Conservation (phyloP, 345 rosid genomes). For the Arabidopsis suecica region DNA sequence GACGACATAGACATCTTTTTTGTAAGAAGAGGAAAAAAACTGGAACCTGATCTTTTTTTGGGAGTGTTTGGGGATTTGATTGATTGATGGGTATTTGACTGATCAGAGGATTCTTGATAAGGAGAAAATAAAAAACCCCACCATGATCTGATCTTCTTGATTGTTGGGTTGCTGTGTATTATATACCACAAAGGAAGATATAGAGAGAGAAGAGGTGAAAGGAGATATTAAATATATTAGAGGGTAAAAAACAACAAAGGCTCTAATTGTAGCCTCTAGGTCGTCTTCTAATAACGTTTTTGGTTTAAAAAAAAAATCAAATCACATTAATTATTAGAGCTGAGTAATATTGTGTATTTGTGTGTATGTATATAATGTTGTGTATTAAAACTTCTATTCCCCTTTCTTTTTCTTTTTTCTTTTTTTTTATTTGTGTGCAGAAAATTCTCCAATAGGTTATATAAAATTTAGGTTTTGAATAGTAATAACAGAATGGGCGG, state of each 20-base stretch:
- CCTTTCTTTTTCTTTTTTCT: not conserved
- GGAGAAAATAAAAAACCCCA: slow-evolving; percentile 54
- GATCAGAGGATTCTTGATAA: slow-evolving; percentile 60
- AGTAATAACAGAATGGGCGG: not conserved
- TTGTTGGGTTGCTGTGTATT: slow-evolving; percentile 58
- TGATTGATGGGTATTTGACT: slow-evolving; percentile 83
- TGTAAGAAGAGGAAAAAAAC: slow-evolving; percentile 26
- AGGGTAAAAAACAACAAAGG: slow-evolving; percentile 21
- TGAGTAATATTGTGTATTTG: not conserved
- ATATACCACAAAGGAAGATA: slow-evolving; percentile 44
- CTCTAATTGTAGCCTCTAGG: slow-evolving; percentile 33
- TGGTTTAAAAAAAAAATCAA: slow-evolving; percentile 1
- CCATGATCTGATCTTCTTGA: slow-evolving; percentile 69
- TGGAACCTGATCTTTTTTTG: slow-evolving; percentile 42
- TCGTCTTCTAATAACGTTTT: slow-evolving; percentile 38
- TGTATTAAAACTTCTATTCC: not conserved
- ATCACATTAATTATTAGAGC: slow-evolving; percentile 1
- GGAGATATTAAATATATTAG: slow-evolving; percentile 49
- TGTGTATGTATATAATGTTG: not conserved
- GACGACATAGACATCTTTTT: slow-evolving; percentile 38
- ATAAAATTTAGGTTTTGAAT: not conserved
- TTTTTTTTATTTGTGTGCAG: too few relatives aligned
- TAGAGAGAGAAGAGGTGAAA: slow-evolving; percentile 32
- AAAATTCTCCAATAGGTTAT: not conserved
- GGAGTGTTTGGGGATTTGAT: slow-evolving; percentile 55